Evolutionary conservation across 2,329 filamentous ascomycete genomes (phyloP).

Genomic region (Furcasterigmium sp.): DNA sequence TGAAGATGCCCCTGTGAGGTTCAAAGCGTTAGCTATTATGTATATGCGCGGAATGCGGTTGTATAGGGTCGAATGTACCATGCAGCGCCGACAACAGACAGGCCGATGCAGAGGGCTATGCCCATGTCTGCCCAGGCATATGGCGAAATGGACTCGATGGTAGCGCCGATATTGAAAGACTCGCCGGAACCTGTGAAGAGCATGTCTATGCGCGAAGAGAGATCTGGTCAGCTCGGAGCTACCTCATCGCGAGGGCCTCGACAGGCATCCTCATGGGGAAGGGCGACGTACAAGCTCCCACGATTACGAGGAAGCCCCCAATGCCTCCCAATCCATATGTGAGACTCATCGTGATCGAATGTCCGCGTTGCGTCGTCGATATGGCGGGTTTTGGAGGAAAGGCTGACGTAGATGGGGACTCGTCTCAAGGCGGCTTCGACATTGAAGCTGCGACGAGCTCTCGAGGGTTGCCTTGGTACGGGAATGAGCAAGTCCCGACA

Average conservation of each 20-base stretch:
- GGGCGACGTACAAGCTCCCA: conserved; percentile 68
- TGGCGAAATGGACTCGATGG: conserved; percentile 89
- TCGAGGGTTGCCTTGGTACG: conserved; percentile 5
- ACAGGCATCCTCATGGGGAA: neutral
- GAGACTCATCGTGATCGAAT: conserved; percentile 58
- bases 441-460: conserved; percentile 14
- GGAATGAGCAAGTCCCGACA: neutral
- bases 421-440: conserved; percentile 4
- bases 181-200: conserved; percentile 96
- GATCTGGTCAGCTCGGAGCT: conserved; percentile 8
- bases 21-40: neutral
- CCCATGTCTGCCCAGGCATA: conserved; percentile 90
- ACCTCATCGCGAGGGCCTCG: neutral
- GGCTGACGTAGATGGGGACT: conserved; percentile 1
- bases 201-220: conserved; percentile 66
- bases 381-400: conserved; percentile 6
- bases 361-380: conserved; percentile 13
- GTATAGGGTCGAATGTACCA: conserved; percentile 56
- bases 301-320: conserved; percentile 62
- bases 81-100: conserved; percentile 94
- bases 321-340: conserved; percentile 65
- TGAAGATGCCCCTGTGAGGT: conserved; percentile 83
- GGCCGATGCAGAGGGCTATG: conserved; percentile 88
- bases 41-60: conserved; percentile 4
- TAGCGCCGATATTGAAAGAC: conserved; percentile 93